phyloP scores from a whole-genome alignment of 257 asterid genomes.

The Solanum neorickii region DNA sequence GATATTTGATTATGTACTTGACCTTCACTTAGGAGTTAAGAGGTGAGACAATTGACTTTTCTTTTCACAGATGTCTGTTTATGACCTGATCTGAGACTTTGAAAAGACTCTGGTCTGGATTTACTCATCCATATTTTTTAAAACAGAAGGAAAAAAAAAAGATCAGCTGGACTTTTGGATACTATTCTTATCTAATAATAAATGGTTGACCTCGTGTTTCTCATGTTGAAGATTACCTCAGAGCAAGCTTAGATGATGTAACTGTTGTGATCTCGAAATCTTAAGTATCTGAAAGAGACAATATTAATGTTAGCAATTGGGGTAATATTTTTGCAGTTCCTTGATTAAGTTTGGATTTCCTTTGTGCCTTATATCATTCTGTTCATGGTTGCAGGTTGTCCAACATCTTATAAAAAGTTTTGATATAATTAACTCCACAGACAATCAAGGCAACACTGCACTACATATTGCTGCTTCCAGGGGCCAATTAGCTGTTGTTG shows the following conservation, averaged over 20 bases:
- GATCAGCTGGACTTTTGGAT: neutral
- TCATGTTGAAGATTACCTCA: neutral
- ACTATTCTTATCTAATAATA: neutral
- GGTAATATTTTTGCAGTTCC: neutral
- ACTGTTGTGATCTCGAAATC: neutral
- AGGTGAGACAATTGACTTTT: neutral
- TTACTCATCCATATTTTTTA: neutral
- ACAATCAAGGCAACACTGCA: conserved; percentile 76
- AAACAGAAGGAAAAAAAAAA: neutral
- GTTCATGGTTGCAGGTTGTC: conserved; percentile 43
- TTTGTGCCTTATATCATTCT: neutral
- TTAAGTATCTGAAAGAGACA: neutral
- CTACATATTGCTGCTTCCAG: conserved; percentile 79
- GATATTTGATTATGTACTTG: neutral
- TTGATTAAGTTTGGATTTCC: neutral
- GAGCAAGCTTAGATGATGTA: neutral
- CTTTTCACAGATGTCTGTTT: neutral
- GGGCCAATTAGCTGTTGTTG: conserved; percentile 74
- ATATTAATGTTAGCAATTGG: neutral
- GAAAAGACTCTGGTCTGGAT: neutral
- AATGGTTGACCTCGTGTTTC: neutral
- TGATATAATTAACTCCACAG: conserved; percentile 44
- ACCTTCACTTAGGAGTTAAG: neutral
- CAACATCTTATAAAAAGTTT: conserved; percentile 36
- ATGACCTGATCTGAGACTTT: neutral